Evolutionary conservation across 2,329 filamentous ascomycete species (phyloP).

Genomic region (Calonectria leucothoes): DNA sequence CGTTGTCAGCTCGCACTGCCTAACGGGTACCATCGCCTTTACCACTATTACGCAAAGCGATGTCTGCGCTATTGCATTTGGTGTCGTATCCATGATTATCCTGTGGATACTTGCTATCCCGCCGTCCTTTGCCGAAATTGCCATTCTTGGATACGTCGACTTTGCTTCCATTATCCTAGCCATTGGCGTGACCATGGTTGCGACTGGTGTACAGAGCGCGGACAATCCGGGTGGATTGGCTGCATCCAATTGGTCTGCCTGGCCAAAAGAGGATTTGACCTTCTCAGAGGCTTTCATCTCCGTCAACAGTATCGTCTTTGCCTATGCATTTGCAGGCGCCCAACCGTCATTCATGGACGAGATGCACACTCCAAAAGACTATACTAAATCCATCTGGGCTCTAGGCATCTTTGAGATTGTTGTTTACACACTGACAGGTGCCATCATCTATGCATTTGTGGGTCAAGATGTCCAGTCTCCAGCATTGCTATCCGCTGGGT

Average conservation of each 20-base stretch:
- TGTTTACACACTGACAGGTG: conserved; percentile 72
- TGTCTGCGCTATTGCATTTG: conserved; percentile 40
- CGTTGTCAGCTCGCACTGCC: conserved; percentile 73
- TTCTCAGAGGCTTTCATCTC: conserved; percentile 65
- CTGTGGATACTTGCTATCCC: conserved; percentile 52
- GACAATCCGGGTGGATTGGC: neutral
- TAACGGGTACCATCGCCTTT: conserved; percentile 72
- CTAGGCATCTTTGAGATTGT: conserved; percentile 67
- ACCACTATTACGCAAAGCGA: conserved; percentile 48
- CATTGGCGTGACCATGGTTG: conserved; percentile 53
- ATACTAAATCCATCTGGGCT: conserved; percentile 61
- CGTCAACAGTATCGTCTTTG: conserved; percentile 62
- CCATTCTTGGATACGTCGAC: too few species aligned
- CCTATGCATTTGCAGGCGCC: conserved; percentile 11
- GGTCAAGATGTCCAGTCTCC: conserved; percentile 70
- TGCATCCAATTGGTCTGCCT: conserved; percentile 44
- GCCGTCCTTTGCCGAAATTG: conserved; percentile 59
- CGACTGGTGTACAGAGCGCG: neutral
- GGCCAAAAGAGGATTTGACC: conserved; percentile 51
- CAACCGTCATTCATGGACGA: conserved; percentile 14
- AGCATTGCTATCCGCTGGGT: conserved; percentile 70
- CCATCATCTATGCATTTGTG: conserved; percentile 74
- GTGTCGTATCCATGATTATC: conserved; percentile 51
- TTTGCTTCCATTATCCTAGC: conserved; percentile 63
- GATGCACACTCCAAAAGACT: conserved; percentile 38